Conservation (phyloP, 768 basidiomycete genomes). For the Amanita muscaria region DNA sequence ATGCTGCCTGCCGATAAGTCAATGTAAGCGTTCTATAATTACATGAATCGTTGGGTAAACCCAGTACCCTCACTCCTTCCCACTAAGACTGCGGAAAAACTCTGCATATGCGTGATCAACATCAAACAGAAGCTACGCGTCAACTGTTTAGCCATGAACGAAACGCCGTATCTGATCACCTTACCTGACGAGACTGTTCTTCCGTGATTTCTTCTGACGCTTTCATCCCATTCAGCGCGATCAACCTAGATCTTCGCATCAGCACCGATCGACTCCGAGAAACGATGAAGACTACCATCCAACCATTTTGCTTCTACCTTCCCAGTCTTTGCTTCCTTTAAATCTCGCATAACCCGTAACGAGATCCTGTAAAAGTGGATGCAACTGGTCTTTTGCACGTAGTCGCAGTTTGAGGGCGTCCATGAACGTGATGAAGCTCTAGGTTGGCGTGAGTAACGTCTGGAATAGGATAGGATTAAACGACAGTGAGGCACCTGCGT, state of each 20-base stretch:
- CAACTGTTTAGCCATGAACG: neutral
- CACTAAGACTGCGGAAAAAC: constrained; percentile 73
- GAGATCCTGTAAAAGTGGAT: constrained; percentile 91
- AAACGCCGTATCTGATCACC: constrained; percentile 6
- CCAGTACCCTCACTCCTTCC: constrained; percentile 29
- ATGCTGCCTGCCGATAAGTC: no score
- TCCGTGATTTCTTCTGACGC: constrained; percentile 94
- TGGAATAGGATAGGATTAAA: neutral
- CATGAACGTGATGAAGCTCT: constrained; percentile 99
- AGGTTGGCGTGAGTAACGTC: constrained; percentile 2
- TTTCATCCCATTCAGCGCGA: constrained; percentile 94
- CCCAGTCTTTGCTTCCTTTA: constrained; percentile 93
- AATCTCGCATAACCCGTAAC: constrained; percentile 91
- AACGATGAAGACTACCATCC: constrained; percentile 53
- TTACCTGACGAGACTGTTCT: constrained; percentile 87
- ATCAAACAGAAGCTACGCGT: constrained; percentile 80
- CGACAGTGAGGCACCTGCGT: constrained; percentile 57
- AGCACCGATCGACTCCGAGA: neutral
- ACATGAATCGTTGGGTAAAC: no score
- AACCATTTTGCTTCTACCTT: constrained; percentile 89
- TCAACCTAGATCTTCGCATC: constrained; percentile 63
- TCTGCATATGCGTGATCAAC: constrained; percentile 95
- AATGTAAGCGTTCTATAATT: no score
- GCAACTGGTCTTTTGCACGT: constrained; percentile 95
- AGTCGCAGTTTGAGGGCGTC: constrained; percentile 89